Evolutionary conservation across 352 stramenopile genomes (phyloP).

Genomic region (Phytopythium aichiense): DNA sequence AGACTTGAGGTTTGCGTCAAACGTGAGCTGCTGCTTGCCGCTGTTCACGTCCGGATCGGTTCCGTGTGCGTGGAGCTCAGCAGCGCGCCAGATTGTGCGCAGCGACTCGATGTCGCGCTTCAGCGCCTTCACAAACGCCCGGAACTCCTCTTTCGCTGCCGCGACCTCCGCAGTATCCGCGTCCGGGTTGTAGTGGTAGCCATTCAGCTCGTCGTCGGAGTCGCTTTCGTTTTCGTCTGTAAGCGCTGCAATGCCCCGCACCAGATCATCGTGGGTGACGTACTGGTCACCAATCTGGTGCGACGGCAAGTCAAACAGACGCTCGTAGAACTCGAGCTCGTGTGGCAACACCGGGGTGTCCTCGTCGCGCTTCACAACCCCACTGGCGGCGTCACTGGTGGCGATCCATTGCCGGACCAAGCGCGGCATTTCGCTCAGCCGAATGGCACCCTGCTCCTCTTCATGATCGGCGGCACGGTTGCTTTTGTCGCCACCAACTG

Average conservation of each 20-base stretch:
- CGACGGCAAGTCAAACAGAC: conserved; percentile 44
- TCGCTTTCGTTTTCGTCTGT: conserved; percentile 25
- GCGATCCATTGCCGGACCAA: conserved; percentile 40
- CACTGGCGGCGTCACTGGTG: conserved; percentile 9
- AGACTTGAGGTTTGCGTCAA: conserved; percentile 67
- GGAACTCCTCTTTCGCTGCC: conserved; percentile 33
- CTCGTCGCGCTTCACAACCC: not conserved
- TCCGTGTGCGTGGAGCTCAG: conserved; percentile 54
- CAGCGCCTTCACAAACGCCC: conserved; percentile 36
- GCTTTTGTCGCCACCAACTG: not conserved
- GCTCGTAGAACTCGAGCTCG: conserved; percentile 31
- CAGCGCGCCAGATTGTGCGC: conserved; percentile 60
- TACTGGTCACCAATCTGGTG: conserved; percentile 35
- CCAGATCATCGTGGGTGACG: conserved; percentile 68
- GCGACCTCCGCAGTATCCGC: conserved; percentile 4
- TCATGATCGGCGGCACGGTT: conserved; percentile 7
- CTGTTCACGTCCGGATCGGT: conserved; percentile 17
- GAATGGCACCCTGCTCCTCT: conserved; percentile 36
- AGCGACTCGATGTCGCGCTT: conserved; percentile 51
- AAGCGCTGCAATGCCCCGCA: conserved; percentile 44
- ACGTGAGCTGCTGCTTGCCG: conserved; percentile 43
- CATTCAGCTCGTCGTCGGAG: conserved; percentile 8
- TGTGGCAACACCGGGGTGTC: conserved; percentile 12
- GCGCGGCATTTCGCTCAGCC: conserved; percentile 38
- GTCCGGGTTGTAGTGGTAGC: conserved; percentile 15